These are phyloP conservation scores for Citrus maxima DNA, from an alignment of 345 rosid species.

Conservation along the genomic window DNA sequence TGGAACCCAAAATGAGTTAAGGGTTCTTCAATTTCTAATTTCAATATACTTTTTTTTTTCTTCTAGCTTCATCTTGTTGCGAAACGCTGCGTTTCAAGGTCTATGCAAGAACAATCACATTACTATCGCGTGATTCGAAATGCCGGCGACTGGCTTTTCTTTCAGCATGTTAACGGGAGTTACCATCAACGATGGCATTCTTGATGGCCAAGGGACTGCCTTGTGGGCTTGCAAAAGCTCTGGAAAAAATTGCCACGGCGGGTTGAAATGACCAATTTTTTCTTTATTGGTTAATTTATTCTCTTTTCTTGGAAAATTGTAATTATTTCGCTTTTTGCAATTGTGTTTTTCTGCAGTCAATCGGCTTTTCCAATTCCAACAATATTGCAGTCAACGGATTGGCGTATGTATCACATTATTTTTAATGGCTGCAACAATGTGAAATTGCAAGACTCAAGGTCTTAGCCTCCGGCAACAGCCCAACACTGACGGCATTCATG, in stretches of 20 bases:
- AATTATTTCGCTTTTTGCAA: neutral
- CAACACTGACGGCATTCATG: constrained; percentile 81
- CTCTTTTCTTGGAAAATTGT: neutral
- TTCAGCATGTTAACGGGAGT: constrained; percentile 42
- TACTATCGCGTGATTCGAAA: constrained; percentile 40
- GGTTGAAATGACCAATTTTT: neutral
- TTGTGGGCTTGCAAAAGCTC: constrained; percentile 57
- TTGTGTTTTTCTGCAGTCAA: constrained; percentile 34
- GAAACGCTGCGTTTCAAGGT: constrained; percentile 40
- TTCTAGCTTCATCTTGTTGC: constrained; percentile 8
- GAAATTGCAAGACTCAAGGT: constrained; percentile 42
- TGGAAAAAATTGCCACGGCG: constrained; percentile 57
- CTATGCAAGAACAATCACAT: constrained; percentile 50
- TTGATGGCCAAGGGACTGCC: constrained; percentile 53
- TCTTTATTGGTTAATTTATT: neutral
- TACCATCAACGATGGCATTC: constrained; percentile 50
- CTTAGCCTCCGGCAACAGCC: constrained; percentile 49
- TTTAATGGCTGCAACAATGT: constrained; percentile 45
- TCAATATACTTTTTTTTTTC: constrained; percentile 25
- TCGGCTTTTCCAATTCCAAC: constrained; percentile 44
- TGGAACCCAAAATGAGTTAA: constrained; percentile 16
- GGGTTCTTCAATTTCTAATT: constrained; percentile 1
- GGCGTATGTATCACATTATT: constrained; percentile 54
- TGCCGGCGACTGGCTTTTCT: constrained; percentile 44
- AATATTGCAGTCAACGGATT: constrained; percentile 49